phyloP scores from a whole-genome alignment of 164 flowering plant genomes.

The Dillenia turbinata region DNA sequence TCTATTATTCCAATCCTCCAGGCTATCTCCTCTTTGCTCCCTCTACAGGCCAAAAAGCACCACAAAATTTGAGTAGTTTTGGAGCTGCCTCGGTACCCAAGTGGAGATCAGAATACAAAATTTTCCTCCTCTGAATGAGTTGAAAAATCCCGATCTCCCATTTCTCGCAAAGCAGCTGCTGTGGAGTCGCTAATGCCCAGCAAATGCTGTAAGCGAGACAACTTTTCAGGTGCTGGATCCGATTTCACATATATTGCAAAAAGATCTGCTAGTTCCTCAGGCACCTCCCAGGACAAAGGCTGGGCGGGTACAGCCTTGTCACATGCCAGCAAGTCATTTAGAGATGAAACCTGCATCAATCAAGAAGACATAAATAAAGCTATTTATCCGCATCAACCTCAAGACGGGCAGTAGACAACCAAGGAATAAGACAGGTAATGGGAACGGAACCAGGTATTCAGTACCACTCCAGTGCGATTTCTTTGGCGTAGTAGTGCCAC shows the following conservation, averaged over 20 bases:
- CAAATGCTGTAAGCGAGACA: constrained; percentile 73
- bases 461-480: constrained; percentile 74
- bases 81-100: too few species aligned
- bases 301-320: constrained; percentile 87
- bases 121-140: constrained; percentile 54
- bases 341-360: constrained; percentile 66
- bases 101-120: constrained; percentile 50
- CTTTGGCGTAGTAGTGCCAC: constrained; percentile 77
- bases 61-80: too few species aligned
- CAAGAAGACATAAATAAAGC: background rate
- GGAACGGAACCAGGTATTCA: constrained; percentile 8
- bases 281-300: constrained; percentile 79
- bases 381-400: background rate
- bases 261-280: constrained; percentile 80
- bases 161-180: constrained; percentile 47
- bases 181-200: constrained; percentile 69
- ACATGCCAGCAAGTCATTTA: constrained; percentile 88
- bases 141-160: constrained; percentile 34
- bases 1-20: too few species aligned
- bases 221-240: constrained; percentile 60
- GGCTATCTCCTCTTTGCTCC: too few species aligned
- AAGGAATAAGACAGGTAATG: background rate
- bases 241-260: constrained; percentile 53
- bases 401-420: background rate
- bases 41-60: too few species aligned